A percentile compares a stretch with the other conserved stretches of the same genome.
Conservation (phyloP, 1,284 basidiomycete genomes). For the Sphagnurus paluster region DNA sequence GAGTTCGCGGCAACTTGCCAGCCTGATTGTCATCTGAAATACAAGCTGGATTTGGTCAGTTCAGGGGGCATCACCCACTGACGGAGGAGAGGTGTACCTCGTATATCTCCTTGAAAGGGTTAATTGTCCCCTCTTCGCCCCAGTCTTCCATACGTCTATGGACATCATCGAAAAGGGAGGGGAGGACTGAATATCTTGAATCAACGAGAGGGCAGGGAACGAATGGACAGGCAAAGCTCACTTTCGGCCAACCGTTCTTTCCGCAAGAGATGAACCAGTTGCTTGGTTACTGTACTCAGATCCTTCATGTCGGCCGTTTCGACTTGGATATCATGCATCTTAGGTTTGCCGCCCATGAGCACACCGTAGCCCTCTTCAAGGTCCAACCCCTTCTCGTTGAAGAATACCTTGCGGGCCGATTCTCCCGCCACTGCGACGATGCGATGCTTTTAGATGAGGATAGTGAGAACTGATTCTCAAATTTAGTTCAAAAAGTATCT, state of each 20-base stretch:
- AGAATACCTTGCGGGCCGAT: constrained; percentile 31
- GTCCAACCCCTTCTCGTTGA: constrained; percentile 29
- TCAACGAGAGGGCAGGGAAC: background rate
- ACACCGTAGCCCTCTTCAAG: constrained; percentile 36
- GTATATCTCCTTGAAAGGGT: constrained; percentile 39
- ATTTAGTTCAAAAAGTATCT: background rate
- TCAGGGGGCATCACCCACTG: too few relatives aligned
- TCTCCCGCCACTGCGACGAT: constrained; percentile 33
- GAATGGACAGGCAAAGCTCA: background rate
- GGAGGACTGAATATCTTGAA: constrained; percentile 29
- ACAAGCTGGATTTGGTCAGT: constrained; percentile 39
- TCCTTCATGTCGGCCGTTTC: constrained; percentile 12
- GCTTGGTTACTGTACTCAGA: constrained; percentile 15
- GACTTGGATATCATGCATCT: constrained; percentile 24
- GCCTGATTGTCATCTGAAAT: constrained; percentile 40
- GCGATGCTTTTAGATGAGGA: constrained; percentile 21
- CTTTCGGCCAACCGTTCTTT: constrained; percentile 21
- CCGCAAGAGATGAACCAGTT: constrained; percentile 16
- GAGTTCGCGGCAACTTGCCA: constrained; percentile 37
- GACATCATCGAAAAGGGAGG: constrained; percentile 33
- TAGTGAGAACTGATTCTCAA: background rate
- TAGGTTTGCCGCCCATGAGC: constrained; percentile 31
- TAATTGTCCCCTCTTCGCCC: constrained; percentile 31
- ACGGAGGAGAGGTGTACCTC: constrained; percentile 33
- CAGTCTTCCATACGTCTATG: constrained; percentile 30